Conservation (phyloP, 176 grass and related monocot species). For the Chloris gayana region DNA sequence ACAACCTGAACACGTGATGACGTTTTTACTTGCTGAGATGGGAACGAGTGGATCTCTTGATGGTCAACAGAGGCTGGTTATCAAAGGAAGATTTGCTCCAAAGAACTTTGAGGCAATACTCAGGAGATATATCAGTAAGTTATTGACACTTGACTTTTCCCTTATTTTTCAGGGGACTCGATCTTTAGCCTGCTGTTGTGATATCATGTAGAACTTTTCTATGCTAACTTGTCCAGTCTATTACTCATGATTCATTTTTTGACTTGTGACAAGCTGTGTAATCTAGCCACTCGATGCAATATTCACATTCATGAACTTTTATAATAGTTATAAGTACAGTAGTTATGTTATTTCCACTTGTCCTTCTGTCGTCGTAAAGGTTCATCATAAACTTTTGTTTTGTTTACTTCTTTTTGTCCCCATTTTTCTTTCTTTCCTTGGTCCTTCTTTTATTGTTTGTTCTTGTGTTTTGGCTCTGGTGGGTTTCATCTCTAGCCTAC, state of each 20-base stretch:
- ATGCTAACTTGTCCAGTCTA: neutral
- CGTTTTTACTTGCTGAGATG: conserved; percentile 96
- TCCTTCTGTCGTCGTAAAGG: no score
- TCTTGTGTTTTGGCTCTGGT: no score
- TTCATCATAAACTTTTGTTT: no score
- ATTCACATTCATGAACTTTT: neutral
- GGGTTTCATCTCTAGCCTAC: no score
- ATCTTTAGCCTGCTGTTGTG: neutral
- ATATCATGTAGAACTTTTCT: neutral
- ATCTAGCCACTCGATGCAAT: neutral
- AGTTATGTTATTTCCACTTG: neutral
- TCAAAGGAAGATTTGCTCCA: conserved; percentile 96
- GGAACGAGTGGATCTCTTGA: conserved; percentile 99
- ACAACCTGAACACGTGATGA: conserved; percentile 99
- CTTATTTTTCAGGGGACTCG: neutral
- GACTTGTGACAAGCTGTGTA: neutral
- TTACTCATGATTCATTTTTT: neutral
- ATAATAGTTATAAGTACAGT: neutral
- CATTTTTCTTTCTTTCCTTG: no score
- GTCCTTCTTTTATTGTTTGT: no score
- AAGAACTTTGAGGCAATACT: conserved; percentile 99
- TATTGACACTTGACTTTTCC: neutral
- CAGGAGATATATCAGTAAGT: conserved; percentile 96
- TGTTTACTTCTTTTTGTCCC: no score
- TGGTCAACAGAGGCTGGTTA: conserved; percentile 95